These are phyloP conservation scores for Emergomyces pasteurianus DNA, from an alignment of 2,329 filamentous ascomycete species.

Conservation along the genomic window DNA sequence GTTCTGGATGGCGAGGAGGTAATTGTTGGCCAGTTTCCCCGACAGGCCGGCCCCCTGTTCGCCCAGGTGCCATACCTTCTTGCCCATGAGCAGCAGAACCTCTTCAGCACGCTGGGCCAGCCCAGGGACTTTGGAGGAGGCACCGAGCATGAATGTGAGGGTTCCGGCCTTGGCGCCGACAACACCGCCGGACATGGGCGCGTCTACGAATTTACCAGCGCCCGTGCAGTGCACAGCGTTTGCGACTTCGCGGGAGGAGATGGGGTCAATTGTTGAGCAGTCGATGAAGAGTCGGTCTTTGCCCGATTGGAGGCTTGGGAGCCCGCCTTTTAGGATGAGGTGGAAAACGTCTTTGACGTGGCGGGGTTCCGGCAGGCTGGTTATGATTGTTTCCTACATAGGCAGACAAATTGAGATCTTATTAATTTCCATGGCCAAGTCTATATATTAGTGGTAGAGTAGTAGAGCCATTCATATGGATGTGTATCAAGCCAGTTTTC, in stretches of 20 bases:
- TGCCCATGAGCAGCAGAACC: conserved; percentile 71
- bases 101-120: conserved; percentile 54
- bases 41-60: conserved; percentile 73
- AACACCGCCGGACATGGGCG: conserved; percentile 93
- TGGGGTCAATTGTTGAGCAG: conserved; percentile 90
- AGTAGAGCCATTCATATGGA: background rate
- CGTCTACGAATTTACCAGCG: conserved; percentile 75
- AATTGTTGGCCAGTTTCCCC: conserved; percentile 95
- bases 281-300: conserved; percentile 77
- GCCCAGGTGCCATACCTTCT: conserved; percentile 75
- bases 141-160: conserved; percentile 91
- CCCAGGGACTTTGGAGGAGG: conserved; percentile 35
- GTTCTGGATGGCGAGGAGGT: conserved; percentile 88
- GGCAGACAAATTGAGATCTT: conserved; percentile 8
- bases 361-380: conserved; percentile 75
- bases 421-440: conserved; percentile 1
- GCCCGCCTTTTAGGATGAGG: conserved; percentile 54
- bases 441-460: conserved; percentile 7
- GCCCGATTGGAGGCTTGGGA: conserved; percentile 34
- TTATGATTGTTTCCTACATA: conserved; percentile 68
- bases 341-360: conserved; percentile 78
- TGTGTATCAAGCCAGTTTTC: conserved; percentile 8
- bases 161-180: conserved; percentile 80
- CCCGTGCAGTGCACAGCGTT: conserved; percentile 53
- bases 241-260: conserved; percentile 68